Conservation (phyloP, 176 grass and related monocot genomes). For the Hyparrhenia diplandra region DNA sequence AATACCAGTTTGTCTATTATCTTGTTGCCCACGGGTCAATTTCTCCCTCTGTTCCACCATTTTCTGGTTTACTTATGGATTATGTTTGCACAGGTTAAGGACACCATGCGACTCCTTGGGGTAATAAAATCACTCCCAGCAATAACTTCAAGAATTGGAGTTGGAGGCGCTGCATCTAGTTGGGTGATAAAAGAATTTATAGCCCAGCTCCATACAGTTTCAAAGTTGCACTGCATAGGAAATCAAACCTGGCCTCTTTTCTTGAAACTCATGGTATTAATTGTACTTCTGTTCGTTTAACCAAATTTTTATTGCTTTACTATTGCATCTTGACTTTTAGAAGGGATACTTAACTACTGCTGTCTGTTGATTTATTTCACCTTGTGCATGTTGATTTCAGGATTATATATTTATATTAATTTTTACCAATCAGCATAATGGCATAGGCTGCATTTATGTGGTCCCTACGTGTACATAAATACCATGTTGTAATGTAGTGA, state of each 20-base stretch:
- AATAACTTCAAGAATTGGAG: slow-evolving; percentile 86
- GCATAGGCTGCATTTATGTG: slow-evolving; percentile 10
- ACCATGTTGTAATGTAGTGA: background rate
- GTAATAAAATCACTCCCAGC: slow-evolving; percentile 80
- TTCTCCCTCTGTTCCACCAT: slow-evolving; percentile 3
- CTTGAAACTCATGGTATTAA: slow-evolving; percentile 82
- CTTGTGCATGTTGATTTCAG: background rate
- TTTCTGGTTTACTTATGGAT: slow-evolving; percentile 20
- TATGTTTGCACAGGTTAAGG: slow-evolving; percentile 67
- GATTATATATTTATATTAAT: background rate
- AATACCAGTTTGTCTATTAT: slow-evolving; percentile 19
- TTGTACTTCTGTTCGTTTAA: background rate
- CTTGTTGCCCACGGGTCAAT: background rate
- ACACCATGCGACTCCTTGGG: slow-evolving; percentile 79
- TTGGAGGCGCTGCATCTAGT: slow-evolving; percentile 80
- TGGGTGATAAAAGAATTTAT: slow-evolving; percentile 98
- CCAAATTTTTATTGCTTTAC: background rate
- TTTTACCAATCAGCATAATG: background rate
- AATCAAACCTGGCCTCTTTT: slow-evolving; percentile 76
- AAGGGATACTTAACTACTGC: background rate
- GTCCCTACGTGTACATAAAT: background rate
- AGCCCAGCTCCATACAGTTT: slow-evolving; percentile 83
- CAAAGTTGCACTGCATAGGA: slow-evolving; percentile 76
- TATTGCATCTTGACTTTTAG: background rate
- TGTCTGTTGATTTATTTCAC: background rate